Evolutionary conservation across 1,139 yeast genomes (phyloP), one percentile per base, ranked within the genome.

Genomic region (Yamadazyma conglobata): DNA sequence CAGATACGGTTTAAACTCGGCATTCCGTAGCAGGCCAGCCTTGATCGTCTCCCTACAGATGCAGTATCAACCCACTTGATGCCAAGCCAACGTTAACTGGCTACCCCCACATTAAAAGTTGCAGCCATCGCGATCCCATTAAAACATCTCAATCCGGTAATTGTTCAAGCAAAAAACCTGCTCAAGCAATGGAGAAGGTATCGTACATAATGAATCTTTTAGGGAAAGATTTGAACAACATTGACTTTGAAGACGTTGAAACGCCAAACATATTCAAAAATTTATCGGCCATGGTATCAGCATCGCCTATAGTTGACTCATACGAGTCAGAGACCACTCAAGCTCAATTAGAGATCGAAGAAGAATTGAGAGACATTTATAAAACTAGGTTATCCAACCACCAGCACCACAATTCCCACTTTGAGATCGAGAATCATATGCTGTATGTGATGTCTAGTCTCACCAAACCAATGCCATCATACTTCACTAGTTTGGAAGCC

Each of bases 401-500:
- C 18, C 31, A 22, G 14, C 37, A 37, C 33, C 29, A 32, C 15
- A 40, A 41, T 19, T 26, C 25, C 4, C 34, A 35, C 10, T 51
- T 55, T 24, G 42, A 43, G 23, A 24, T 29, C 9, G 46, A 44
- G 7, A 36, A 41, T 8, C 62, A 56, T 36, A 21, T 43, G 6
- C 24, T 36, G 6, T 56, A 46, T 27, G 31, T 47, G 7, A 20
- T 10, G 8, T 9, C 17, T 8, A 24, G 36, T 12, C 27, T 44
- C 15, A 14, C 24, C 8, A 19, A 23, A 10, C 39, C 68, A 17
- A 64, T 84, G 17, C 83, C 88, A 0, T 44, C 54, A 3, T 48
- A 57, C 25, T 73, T 67, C 55, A 56, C 60, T 28, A 59, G 64
- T 0, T 62, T 86, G 27, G 97, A 91, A 56, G 91, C 96, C 0